A percentile compares a stretch with the other conserved stretches of the same genome.
These are phyloP conservation scores for Penicillium brevicompactum DNA, from an alignment of 2,329 filamentous ascomycete species.

Conservation along the genomic window DNA sequence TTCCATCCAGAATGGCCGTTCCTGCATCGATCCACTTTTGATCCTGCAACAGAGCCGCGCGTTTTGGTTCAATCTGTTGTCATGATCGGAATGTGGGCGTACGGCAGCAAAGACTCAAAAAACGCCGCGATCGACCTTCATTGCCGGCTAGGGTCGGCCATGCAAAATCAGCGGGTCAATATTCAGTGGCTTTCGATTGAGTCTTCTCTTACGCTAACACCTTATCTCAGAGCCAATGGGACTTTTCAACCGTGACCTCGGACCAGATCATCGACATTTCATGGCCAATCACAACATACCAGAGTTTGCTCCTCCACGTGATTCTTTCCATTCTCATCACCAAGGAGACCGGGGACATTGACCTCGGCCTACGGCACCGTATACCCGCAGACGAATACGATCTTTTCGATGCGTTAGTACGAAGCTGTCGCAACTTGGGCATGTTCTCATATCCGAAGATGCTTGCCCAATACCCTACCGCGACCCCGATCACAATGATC, in stretches of 20 bases:
- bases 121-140: constrained; percentile 25
- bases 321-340: constrained; percentile 25
- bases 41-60: constrained; percentile 20
- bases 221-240: constrained; percentile 16
- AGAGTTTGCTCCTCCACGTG: constrained; percentile 29
- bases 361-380: constrained; percentile 13
- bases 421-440: constrained; percentile 23
- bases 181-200: not conserved
- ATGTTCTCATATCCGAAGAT: constrained; percentile 31
- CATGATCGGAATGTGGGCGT: constrained; percentile 29
- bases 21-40: constrained; percentile 25
- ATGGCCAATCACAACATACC: constrained; percentile 33
- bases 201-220: not conserved
- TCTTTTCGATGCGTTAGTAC: constrained; percentile 23
- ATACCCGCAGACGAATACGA: constrained; percentile 13
- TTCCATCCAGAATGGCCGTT: constrained; percentile 33
- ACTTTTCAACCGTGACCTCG: constrained; percentile 5
- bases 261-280: not conserved
- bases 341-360: constrained; percentile 2
- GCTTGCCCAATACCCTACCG: constrained; percentile 15
- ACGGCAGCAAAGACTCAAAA: constrained; percentile 17
- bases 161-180: constrained; percentile 7
- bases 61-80: constrained; percentile 30
- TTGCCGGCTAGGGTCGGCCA: constrained; percentile 17
- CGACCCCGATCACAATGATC: constrained; percentile 20